A percentile compares a stretch with the other conserved stretches of the same genome.
Evolutionary conservation across 108 stramenopile species (phyloP).

Genomic region (Aurantiochytrium sp.): DNA sequence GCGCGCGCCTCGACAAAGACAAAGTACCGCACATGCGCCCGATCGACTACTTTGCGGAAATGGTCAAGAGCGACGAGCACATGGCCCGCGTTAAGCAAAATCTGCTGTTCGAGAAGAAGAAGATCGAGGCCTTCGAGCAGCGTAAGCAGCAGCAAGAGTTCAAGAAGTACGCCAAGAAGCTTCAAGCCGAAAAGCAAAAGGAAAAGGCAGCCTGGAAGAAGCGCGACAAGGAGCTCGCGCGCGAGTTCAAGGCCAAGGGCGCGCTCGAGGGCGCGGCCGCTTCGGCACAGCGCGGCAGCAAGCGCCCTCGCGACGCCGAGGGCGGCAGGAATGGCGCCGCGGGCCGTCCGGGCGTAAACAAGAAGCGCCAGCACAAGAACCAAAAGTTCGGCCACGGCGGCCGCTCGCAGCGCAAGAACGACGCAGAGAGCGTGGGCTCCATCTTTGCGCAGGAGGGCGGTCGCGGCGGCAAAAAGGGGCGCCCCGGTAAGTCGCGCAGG

Average conservation of each 20-base stretch:
- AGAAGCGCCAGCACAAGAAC: slow-evolving; percentile 42
- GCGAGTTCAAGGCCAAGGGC: slow-evolving; percentile 78
- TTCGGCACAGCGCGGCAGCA: slow-evolving; percentile 42
- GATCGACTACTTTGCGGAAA: slow-evolving; percentile 95
- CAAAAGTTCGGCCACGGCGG: slow-evolving; percentile 62
- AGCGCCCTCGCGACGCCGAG: slow-evolving; percentile 45
- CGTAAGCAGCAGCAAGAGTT: slow-evolving; percentile 74
- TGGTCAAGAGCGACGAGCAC: slow-evolving; percentile 85
- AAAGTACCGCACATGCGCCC: slow-evolving; percentile 65
- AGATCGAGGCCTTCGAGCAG: slow-evolving; percentile 92
- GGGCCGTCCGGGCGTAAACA: neutral
- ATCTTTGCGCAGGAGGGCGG: neutral
- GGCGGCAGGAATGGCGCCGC: slow-evolving; percentile 55
- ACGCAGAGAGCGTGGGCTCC: slow-evolving; percentile 28
- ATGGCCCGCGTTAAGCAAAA: slow-evolving; percentile 96
- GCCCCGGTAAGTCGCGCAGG: neutral
- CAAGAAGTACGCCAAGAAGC: slow-evolving; percentile 68
- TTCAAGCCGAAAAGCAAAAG: slow-evolving; percentile 71
- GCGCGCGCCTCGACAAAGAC: slow-evolving; percentile 27
- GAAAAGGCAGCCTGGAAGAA: slow-evolving; percentile 84
- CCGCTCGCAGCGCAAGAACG: slow-evolving; percentile 31
- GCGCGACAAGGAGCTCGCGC: slow-evolving; percentile 69
- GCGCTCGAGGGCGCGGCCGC: slow-evolving; percentile 47
- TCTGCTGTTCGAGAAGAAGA: slow-evolving; percentile 93
- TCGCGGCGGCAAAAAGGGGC: neutral